A percentile compares a stretch with the other conserved stretches of the same genome.
Evolutionary conservation across 257 asterid genomes (phyloP).

Genomic region (Fraxinus anomala): DNA sequence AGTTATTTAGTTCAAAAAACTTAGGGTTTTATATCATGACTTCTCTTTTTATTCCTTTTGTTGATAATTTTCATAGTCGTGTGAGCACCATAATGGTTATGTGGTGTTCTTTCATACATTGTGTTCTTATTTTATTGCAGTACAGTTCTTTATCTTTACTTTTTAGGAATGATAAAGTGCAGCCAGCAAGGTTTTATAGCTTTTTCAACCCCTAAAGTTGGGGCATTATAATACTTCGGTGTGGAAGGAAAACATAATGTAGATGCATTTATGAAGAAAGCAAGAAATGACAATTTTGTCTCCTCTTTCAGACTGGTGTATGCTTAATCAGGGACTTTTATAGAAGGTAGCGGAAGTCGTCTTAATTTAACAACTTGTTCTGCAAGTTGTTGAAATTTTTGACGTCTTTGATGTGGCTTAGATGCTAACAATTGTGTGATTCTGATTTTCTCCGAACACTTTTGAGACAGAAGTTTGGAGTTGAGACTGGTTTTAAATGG

Average conservation of each 20-base stretch:
- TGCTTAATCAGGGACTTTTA: too few relatives aligned
- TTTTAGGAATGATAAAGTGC: conserved; percentile 9
- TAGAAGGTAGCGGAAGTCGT: too few relatives aligned
- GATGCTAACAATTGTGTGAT: background rate
- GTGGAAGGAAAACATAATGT: background rate
- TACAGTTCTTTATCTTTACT: conserved; percentile 3
- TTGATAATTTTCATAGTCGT: background rate
- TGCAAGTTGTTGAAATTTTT: background rate
- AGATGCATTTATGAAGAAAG: background rate
- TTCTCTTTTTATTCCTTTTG: background rate
- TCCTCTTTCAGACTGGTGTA: background rate
- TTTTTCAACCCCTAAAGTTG: background rate
- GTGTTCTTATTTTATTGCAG: background rate
- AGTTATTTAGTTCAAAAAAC: background rate
- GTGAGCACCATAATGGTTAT: background rate
- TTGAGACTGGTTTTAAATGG: background rate
- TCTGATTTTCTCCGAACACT: background rate
- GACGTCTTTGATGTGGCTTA: background rate
- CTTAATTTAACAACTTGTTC: background rate
- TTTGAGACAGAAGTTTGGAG: background rate
- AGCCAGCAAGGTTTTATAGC: background rate
- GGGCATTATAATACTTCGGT: background rate
- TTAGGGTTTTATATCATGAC: conserved; percentile 5
- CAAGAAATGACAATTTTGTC: background rate
- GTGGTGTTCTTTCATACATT: background rate